Conservation (phyloP, 805 yeast genomes). For the Starmerella sirachaensis region DNA sequence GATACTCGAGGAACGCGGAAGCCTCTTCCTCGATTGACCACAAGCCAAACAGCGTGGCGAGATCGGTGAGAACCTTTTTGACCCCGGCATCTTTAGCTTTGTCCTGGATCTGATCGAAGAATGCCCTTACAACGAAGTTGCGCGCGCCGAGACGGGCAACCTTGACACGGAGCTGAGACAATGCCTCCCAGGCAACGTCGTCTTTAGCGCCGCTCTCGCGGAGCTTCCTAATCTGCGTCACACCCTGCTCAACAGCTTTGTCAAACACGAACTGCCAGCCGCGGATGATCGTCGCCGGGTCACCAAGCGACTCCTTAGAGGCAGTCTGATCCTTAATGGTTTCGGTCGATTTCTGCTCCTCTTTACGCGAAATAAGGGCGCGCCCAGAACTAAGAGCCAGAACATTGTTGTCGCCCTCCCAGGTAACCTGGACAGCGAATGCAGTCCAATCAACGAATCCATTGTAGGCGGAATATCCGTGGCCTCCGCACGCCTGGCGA, state of each 20-base stretch:
- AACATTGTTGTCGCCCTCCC: constrained; percentile 96
- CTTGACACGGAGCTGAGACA: constrained; percentile 33
- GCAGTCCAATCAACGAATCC: constrained; percentile 70
- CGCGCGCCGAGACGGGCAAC: constrained; percentile 33
- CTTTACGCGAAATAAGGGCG: constrained; percentile 48
- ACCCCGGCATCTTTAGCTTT: constrained; percentile 14
- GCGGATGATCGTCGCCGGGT: constrained; percentile 24
- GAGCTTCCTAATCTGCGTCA: constrained; percentile 23
- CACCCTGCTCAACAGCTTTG: constrained; percentile 28
- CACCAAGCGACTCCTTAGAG: constrained; percentile 23
- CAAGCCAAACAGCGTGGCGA: constrained; percentile 38
- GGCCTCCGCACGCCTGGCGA: constrained; percentile 93
- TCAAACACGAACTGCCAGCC: constrained; percentile 32
- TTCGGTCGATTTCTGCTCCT: constrained; percentile 27
- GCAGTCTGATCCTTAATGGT: constrained; percentile 9
- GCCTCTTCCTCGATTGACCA: constrained; percentile 57
- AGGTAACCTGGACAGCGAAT: constrained; percentile 84
- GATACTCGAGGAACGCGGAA: constrained; percentile 55
- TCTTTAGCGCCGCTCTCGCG: constrained; percentile 21
- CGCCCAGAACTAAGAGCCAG: constrained; percentile 76
- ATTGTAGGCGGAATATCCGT: constrained; percentile 86
- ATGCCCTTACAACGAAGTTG: constrained; percentile 29
- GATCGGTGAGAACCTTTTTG: constrained; percentile 13
- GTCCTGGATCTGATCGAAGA: constrained; percentile 14
- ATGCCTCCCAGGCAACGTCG: constrained; percentile 31